These are phyloP conservation scores for Iberis pinnata DNA, from an alignment of 345 rosid genomes.

Conservation along the genomic window DNA sequence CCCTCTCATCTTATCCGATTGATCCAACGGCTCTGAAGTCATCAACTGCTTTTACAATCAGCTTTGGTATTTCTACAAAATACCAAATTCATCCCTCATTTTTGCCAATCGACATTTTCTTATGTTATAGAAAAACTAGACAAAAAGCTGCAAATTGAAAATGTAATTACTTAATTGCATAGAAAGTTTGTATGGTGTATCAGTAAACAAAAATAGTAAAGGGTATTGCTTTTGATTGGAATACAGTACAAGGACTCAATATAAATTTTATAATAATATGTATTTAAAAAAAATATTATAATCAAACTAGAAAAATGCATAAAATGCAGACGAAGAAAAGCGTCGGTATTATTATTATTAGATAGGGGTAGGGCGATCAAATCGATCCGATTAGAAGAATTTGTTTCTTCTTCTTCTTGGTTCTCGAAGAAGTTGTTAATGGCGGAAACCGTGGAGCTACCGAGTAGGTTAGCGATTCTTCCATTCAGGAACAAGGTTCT, in stretches of 20 bases:
- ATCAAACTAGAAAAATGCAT: conserved; percentile 3
- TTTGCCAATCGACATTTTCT: not conserved
- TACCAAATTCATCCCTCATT: not conserved
- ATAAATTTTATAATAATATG: not conserved
- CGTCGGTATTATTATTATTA: conserved; percentile 6
- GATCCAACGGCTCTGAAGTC: conserved; percentile 24
- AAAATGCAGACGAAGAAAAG: conserved; percentile 17
- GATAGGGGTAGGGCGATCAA: conserved; percentile 17
- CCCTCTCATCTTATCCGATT: conserved; percentile 28
- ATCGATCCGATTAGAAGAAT: not conserved
- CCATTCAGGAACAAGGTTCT: conserved; percentile 95
- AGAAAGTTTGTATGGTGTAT: too few relatives aligned
- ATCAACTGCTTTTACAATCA: not conserved
- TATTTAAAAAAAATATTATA: not conserved
- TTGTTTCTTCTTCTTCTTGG: not conserved
- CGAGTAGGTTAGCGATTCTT: conserved; percentile 85
- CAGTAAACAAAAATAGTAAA: too few relatives aligned
- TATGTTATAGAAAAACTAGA: too few relatives aligned
- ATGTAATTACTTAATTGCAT: too few relatives aligned
- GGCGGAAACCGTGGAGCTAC: conserved; percentile 95
- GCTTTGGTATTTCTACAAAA: not conserved
- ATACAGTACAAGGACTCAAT: not conserved
- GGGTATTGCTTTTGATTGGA: too few relatives aligned
- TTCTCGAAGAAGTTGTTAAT: conserved; percentile 27
- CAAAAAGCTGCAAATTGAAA: too few relatives aligned